A percentile compares a stretch with the other conserved stretches of the same genome.
Conservation (phyloP, 2,329 filamentous ascomycete genomes). For the Verticillium zaregamsianum region DNA sequence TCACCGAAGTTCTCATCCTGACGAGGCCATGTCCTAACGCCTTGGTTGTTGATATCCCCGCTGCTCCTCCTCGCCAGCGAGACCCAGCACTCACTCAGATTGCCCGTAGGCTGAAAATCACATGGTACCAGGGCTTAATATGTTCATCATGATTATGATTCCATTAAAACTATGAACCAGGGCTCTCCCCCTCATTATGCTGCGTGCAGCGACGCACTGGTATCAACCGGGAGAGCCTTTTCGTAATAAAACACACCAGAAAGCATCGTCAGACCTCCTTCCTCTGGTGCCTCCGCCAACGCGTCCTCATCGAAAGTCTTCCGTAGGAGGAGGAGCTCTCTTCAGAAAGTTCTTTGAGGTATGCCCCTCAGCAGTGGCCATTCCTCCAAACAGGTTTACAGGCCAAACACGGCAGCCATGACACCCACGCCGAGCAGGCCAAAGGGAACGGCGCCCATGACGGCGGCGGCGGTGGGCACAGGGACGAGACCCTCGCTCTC, state of each 20-base stretch:
- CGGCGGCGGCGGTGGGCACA: slow-evolving; percentile 1
- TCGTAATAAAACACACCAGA: background rate
- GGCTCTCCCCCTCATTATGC: background rate
- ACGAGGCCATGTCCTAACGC: no score
- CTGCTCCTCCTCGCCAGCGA: background rate
- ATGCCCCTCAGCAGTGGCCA: no score
- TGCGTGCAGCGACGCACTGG: background rate
- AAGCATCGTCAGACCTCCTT: background rate
- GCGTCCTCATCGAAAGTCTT: background rate
- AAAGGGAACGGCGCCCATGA: background rate
- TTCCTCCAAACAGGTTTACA: background rate
- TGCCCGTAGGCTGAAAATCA: no score
- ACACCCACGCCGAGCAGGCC: background rate
- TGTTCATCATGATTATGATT: background rate
- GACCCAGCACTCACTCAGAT: no score
- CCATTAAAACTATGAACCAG: background rate
- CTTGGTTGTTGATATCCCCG: no score
- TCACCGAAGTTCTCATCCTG: no score
- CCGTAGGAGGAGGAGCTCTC: background rate
- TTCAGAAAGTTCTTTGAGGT: no score
- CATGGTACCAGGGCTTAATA: no score
- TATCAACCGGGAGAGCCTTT: background rate
- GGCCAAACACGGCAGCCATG: slow-evolving; percentile 2
- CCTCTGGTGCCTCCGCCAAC: no score
- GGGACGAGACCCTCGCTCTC: background rate